These are phyloP conservation scores for Coprinellus micaceus DNA, from an alignment of 768 basidiomycete genomes.

Conservation along the genomic window DNA sequence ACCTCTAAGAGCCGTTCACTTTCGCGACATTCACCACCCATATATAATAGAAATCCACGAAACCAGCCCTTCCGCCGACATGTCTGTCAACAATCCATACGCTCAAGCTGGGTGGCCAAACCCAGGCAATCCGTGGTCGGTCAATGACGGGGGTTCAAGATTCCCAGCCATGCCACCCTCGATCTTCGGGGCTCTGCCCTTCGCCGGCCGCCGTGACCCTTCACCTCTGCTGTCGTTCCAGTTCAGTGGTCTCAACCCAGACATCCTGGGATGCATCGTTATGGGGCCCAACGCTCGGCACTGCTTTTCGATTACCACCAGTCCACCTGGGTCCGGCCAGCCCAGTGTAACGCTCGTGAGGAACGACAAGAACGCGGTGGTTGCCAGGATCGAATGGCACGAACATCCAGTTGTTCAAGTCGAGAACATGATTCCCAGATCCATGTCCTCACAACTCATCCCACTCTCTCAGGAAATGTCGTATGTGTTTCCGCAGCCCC, in stretches of 20 bases:
- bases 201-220: neutral
- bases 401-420: constrained; percentile 4
- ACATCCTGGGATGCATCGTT: constrained; percentile 6
- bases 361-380: neutral
- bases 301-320: constrained; percentile 8
- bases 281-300: constrained; percentile 10
- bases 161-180: constrained; percentile 3
- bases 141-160: constrained; percentile 1
- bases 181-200: constrained; percentile 8
- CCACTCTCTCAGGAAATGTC: constrained; percentile 6
- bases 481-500: too few relatives aligned
- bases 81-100: constrained; percentile 5
- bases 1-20: neutral
- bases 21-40: too few relatives aligned
- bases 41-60: too few relatives aligned
- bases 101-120: constrained; percentile 9
- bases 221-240: constrained; percentile 9
- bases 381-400: constrained; percentile 8
- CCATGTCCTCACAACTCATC: constrained; percentile 2
- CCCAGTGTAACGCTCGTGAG: constrained; percentile 3
- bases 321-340: neutral
- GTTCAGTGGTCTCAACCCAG: constrained; percentile 7
- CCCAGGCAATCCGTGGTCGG: constrained; percentile 8
- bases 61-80: neutral
- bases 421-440: neutral